Evolutionary conservation across 176 grass and related monocot species (phyloP).

Genomic region (bread wheat (Triticum aestivum)): DNA sequence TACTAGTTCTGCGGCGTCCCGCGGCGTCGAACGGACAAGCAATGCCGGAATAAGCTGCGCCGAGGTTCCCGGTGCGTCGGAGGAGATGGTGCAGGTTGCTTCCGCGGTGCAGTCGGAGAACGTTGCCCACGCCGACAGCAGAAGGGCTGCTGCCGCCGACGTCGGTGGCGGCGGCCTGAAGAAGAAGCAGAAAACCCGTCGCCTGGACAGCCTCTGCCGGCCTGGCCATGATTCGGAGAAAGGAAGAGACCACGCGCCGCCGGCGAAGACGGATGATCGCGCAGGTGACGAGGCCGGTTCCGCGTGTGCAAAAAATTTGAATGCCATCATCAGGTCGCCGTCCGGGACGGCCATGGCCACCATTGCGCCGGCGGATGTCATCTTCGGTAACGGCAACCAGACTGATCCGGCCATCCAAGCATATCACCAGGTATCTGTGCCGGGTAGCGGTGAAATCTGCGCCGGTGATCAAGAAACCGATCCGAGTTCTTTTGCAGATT

Average conservation of each 20-base stretch:
- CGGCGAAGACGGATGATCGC: neutral
- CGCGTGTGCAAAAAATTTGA: neutral
- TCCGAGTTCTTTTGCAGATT: neutral
- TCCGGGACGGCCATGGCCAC: neutral
- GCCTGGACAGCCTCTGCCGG: neutral
- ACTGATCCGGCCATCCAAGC: neutral
- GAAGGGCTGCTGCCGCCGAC: neutral
- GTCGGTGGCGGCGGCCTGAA: neutral
- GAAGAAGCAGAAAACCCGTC: neutral
- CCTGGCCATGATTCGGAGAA: neutral
- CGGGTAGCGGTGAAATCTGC: neutral
- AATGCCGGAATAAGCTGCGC: neutral
- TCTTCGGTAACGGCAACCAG: neutral
- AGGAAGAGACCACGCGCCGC: neutral
- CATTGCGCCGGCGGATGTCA: neutral
- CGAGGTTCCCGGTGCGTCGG: neutral
- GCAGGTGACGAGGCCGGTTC: neutral
- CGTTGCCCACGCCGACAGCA: neutral
- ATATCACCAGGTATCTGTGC: neutral
- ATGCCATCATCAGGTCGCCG: neutral
- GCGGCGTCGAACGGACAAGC: neutral
- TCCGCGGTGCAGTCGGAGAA: neutral
- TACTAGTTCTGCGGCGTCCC: neutral
- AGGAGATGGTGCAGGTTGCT: neutral
- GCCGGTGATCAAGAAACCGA: neutral